phyloP scores from a whole-genome alignment of 108 stramenopile genomes.

The Nitzschia sp. region DNA sequence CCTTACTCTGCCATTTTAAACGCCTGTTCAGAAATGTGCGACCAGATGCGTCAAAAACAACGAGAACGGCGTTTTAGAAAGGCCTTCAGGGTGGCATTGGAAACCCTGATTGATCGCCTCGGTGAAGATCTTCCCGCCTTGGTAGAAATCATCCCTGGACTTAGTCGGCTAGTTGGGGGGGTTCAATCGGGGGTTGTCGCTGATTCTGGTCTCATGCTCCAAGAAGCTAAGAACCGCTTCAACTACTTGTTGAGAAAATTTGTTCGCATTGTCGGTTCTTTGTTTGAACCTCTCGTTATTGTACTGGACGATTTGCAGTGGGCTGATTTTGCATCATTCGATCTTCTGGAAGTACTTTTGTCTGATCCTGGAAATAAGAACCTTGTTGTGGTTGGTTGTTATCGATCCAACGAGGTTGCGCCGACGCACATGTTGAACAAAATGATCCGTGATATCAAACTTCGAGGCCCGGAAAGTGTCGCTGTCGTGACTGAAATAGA shows the following conservation, averaged over 20 bases:
- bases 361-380: not conserved
- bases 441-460: not conserved
- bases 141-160: not conserved
- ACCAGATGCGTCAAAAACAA: not conserved
- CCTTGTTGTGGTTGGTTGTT: constrained; percentile 44
- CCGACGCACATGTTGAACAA: constrained; percentile 3
- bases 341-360: constrained; percentile 14
- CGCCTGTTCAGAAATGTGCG: not conserved
- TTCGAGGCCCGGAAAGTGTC: not conserved
- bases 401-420: constrained; percentile 50
- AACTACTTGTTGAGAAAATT: constrained; percentile 14
- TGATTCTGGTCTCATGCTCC: not conserved
- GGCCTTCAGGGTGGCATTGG: not conserved
- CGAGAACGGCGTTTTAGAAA: not conserved
- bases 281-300: constrained; percentile 11
- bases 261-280: not conserved
- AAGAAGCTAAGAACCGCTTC: constrained; percentile 8
- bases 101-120: not conserved
- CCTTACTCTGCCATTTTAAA: not conserved
- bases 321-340: constrained; percentile 30
- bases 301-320: constrained; percentile 32
- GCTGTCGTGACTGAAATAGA: not conserved
- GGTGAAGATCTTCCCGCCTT: not conserved
- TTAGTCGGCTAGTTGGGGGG: not conserved
- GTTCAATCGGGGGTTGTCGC: not conserved